These are phyloP conservation scores for Aspergillus kassunensis DNA, from an alignment of 495 filamentous ascomycete genomes.

Conservation along the genomic window DNA sequence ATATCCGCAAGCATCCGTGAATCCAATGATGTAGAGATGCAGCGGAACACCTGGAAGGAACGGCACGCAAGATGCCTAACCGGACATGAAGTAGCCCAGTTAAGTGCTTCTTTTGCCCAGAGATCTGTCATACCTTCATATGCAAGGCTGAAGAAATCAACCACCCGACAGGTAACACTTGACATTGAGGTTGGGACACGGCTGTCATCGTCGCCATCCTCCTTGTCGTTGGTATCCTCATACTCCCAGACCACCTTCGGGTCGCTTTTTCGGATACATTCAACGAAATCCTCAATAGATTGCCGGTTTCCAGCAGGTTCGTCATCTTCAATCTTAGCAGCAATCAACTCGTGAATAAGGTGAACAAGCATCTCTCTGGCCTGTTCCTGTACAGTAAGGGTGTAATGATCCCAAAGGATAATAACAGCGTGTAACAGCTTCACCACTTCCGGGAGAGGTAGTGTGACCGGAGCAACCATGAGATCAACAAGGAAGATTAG, in stretches of 20 bases:
- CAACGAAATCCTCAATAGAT: slow-evolving; percentile 82
- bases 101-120: slow-evolving; percentile 84
- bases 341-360: slow-evolving; percentile 92
- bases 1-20: slow-evolving; percentile 93
- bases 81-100: slow-evolving; percentile 94
- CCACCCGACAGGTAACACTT: slow-evolving; percentile 70
- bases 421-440: slow-evolving; percentile 86
- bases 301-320: slow-evolving; percentile 60
- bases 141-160: slow-evolving; percentile 77
- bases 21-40: slow-evolving; percentile 83
- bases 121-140: slow-evolving; percentile 85
- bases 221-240: slow-evolving; percentile 81
- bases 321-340: slow-evolving; percentile 80
- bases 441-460: slow-evolving; percentile 71
- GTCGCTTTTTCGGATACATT: slow-evolving; percentile 84
- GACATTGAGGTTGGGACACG: slow-evolving; percentile 88
- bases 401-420: slow-evolving; percentile 96
- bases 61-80: slow-evolving; percentile 94
- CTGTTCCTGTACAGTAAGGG: slow-evolving; percentile 90
- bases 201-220: slow-evolving; percentile 59
- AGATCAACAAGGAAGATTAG: slow-evolving; percentile 93
- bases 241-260: slow-evolving; percentile 86
- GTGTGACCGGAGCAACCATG: slow-evolving; percentile 84
- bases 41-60: slow-evolving; percentile 96
- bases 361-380: slow-evolving; percentile 97